Evolutionary conservation across 495 filamentous ascomycete species (phyloP), one percentile per base, ranked within the genome.

Genomic region (Penicillium lividum): DNA sequence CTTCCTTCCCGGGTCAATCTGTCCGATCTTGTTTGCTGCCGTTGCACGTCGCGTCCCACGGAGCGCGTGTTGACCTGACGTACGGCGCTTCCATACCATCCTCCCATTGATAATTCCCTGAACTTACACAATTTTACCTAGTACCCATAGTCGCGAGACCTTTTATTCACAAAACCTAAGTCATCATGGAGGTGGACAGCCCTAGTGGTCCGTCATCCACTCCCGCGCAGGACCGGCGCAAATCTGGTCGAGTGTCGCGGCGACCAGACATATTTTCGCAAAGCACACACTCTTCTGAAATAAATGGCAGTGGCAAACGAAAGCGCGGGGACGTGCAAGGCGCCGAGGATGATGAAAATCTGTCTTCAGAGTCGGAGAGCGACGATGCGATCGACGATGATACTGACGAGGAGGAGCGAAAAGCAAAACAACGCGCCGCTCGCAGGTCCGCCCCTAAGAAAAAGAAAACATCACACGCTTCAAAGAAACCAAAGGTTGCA

Each of bases 191-290:
- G 29, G 60, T 67, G 55, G 76, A 79, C 50, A 68, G 66, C 46
- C 70, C 60, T 42, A 62, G 62, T 31, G 64, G 52, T 40, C 65
- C 60, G 29, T 56, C 68, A 25, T 66, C 73, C 3, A 71, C 69
- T 34, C 68, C 67, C 64, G 79, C 83, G 61, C 79, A 84, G 71
- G 80, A 80, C 75, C 67, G 88, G 68, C 85, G 92, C 70, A 89
- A 89, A 66, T 96, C 92, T 48, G 89, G 89, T 77, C 89, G 92
- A 75, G 85, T 86, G 74, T 83, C 86, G 60, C 90, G 87, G 62
- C 86, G 83, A 59, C 90, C 90, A 51, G 81, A 85, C 63, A 81
- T 86, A 43, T 90, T 86, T 73, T 80, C 78, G 5, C 70, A 80
- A 51, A 79, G 62, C 28, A 66, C 65, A 34, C 67, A 73, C 58